Conservation (phyloP, 2,329 filamentous ascomycete genomes). For the Paracorniculantispora psalliotae region DNA sequence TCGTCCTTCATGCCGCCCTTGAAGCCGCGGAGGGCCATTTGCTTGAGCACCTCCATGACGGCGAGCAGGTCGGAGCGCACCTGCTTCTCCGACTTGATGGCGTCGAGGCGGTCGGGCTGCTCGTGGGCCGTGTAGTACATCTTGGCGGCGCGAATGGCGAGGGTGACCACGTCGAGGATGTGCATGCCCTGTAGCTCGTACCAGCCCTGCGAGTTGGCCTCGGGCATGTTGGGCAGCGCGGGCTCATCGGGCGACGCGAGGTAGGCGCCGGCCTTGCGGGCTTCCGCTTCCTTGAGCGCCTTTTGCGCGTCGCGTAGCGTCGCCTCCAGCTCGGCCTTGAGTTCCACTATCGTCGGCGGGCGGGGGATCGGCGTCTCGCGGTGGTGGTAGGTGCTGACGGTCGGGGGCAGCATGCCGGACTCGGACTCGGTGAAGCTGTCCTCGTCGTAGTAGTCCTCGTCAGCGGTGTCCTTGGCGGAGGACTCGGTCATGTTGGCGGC, state of each 20-base stretch:
- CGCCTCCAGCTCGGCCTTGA: constrained; percentile 63
- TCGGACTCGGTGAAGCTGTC: constrained; percentile 59
- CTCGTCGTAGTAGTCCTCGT: constrained; percentile 44
- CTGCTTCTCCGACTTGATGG: constrained; percentile 81
- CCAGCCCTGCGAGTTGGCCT: constrained; percentile 58
- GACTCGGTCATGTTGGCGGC: constrained; percentile 40
- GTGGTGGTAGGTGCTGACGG: constrained; percentile 90
- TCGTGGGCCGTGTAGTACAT: constrained; percentile 95
- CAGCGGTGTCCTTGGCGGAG: constrained; percentile 37
- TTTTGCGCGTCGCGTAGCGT: constrained; percentile 65
- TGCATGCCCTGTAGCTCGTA: constrained; percentile 88
- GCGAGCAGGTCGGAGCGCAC: constrained; percentile 79
- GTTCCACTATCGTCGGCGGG: constrained; percentile 74
- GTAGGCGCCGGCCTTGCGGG: constrained; percentile 30
- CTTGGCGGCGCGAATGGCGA: constrained; percentile 93
- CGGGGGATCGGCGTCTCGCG: constrained; percentile 76
- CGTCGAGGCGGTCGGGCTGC: constrained; percentile 74
- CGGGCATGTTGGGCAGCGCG: constrained; percentile 35
- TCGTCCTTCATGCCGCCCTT: constrained; percentile 72
- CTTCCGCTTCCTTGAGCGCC: constrained; percentile 57
- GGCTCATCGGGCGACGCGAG: constrained; percentile 24
- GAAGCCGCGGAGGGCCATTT: constrained; percentile 85
- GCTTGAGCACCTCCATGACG: constrained; percentile 86
- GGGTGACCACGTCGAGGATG: constrained; percentile 84
- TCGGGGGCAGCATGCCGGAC: constrained; percentile 85